Base-by-base conservation (phyloP, 495 filamentous ascomycete species). In the Trichoderma asperelloides region DNA sequence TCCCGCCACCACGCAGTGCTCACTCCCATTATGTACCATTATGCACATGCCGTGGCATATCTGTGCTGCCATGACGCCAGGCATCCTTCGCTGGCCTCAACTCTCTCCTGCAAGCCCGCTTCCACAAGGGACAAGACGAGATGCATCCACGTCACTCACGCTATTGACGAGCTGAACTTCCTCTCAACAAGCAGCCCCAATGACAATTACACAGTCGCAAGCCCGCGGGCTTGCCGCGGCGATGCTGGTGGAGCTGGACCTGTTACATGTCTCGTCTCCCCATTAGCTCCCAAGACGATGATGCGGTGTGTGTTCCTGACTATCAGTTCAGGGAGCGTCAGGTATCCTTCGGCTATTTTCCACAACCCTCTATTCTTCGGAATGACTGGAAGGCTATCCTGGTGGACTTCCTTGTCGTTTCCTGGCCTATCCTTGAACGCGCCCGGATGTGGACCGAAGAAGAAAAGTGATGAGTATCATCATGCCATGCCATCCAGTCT, bases 91-190 rank as follows among this genome's bases (percentile, higher is more conserved):
- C 30, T n/a, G n/a, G n/a, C n/a, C n/a, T n/a, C n/a, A n/a, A 37
- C 33, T 37, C 30, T 33, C 11, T 45, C 18, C 43, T 12, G 43
- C 43, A 45, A 45, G 43, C 13, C 5, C 15, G 55, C 23, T 30
- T 60, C 30, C 12, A 28, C 23, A 30, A 28, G 25, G 16, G 25
- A 30, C 15, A 47, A 47, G 43, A 60, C 25, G 55, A 60, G 55
- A 60, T 27, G 55, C 55, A 60, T 60, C 55, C 55, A 60, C 55
- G 55, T 60, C 55, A 60, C 27, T 60, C 25, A 30, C 16, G 28
- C 55, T 30, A 60, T 60, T 60, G 55, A 23, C 55, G 4, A 18
- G 55, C 55, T 60, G 55, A 60, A 12, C 23, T 28, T 16, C 25
- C 27, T 60, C 11, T 60, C 51, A 28, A 3, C 9, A 47, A n/a